Percentiles rank a stretch among this genome's conserved stretches.
These are phyloP conservation scores for Theileria annulata DNA, from an alignment of 169 alveolate species.

Conservation along the genomic window DNA sequence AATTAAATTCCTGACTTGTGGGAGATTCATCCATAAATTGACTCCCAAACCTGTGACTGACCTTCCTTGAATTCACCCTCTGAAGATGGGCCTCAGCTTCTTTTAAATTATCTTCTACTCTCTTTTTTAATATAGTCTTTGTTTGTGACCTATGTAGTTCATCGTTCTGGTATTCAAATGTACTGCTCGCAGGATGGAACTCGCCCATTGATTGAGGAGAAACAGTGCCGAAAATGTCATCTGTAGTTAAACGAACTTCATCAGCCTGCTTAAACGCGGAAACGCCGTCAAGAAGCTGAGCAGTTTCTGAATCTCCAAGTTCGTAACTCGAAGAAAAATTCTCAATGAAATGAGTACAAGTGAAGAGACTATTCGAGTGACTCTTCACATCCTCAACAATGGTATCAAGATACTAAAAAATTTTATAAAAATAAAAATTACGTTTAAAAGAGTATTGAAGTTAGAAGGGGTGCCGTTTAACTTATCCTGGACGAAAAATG, in stretches of 20 bases:
- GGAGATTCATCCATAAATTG: neutral
- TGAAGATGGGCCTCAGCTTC: constrained; percentile 63
- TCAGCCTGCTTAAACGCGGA: neutral
- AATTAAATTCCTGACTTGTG: neutral
- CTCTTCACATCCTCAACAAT: constrained; percentile 34
- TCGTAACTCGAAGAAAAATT: neutral
- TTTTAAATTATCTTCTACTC: constrained; percentile 43
- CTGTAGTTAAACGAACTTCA: neutral
- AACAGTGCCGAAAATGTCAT: neutral
- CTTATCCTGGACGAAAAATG: constrained; percentile 9
- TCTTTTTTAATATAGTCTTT: constrained; percentile 42
- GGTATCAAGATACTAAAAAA: constrained; percentile 33
- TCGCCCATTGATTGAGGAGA: neutral
- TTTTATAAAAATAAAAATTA: neutral
- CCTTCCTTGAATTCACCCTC: constrained; percentile 43
- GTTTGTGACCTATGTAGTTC: neutral
- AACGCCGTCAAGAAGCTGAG: constrained; percentile 11
- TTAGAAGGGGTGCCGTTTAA: constrained; percentile 15
- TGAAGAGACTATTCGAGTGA: constrained; percentile 23
- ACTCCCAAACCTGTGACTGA: constrained; percentile 42
- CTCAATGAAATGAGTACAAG: constrained; percentile 56
- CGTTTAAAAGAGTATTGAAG: constrained; percentile 43
- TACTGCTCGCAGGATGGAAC: neutral
- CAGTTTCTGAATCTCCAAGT: neutral
- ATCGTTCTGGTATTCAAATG: neutral